These are phyloP conservation scores for Allomyces arbusculus DNA, from an alignment of 192 early-diverging fungal species.

Conservation along the genomic window DNA sequence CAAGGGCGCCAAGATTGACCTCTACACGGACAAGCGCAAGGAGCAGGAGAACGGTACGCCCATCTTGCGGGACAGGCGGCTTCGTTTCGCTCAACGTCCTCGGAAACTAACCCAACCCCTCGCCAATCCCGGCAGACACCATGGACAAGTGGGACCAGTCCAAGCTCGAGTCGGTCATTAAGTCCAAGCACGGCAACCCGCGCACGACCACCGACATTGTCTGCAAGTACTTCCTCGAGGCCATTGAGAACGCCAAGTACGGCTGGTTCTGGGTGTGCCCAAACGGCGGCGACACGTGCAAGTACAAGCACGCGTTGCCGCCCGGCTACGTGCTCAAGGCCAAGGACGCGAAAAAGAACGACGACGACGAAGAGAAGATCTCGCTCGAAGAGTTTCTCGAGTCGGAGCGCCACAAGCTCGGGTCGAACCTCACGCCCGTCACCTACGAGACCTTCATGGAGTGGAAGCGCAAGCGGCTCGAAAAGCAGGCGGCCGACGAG, in stretches of 20 bases:
- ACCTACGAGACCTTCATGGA: slow-evolving; percentile 72
- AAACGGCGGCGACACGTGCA: slow-evolving; percentile 79
- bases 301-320: slow-evolving; percentile 90
- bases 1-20: slow-evolving; percentile 74
- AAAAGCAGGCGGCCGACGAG: slow-evolving; percentile 45
- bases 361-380: slow-evolving; percentile 56
- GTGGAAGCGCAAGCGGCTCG: slow-evolving; percentile 80
- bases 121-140: slow-evolving; percentile 31
- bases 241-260: slow-evolving; percentile 85
- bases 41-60: slow-evolving; percentile 28
- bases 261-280: slow-evolving; percentile 99
- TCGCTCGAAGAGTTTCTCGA: slow-evolving; percentile 96
- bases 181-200: slow-evolving; percentile 58
- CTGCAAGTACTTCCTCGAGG: slow-evolving; percentile 95
- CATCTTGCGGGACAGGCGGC: too few relatives aligned
- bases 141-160: slow-evolving; percentile 94
- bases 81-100: too few relatives aligned
- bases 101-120: too few relatives aligned
- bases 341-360: slow-evolving; percentile 60
- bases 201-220: slow-evolving; percentile 90
- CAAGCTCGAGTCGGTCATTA: slow-evolving; percentile 75
- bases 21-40: slow-evolving; percentile 75
- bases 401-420: slow-evolving; percentile 89
- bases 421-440: slow-evolving; percentile 79
- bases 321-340: slow-evolving; percentile 87